These are phyloP conservation scores for Flaveria sonorensis DNA, from an alignment of 129 eudicot species.

Conservation along the genomic window DNA sequence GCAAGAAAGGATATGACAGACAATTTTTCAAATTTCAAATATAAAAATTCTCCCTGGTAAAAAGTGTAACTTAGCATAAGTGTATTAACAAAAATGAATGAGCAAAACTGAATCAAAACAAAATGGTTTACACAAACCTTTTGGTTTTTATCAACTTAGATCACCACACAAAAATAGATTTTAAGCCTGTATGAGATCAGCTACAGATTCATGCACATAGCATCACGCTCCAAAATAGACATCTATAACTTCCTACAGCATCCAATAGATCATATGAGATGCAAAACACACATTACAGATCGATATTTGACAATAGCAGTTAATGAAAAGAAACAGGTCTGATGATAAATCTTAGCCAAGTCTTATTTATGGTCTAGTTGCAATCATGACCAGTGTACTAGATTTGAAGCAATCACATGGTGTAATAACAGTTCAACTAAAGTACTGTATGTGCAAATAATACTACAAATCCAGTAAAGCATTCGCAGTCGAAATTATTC, in stretches of 20 bases:
- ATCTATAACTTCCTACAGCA: constrained; percentile 22
- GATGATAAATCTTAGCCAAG: background rate
- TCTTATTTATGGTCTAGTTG: background rate
- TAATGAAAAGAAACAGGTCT: background rate
- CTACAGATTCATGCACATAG: constrained; percentile 12
- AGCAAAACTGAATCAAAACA: background rate
- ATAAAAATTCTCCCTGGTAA: constrained; percentile 9
- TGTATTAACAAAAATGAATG: constrained; percentile 4
- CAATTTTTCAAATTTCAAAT: background rate
- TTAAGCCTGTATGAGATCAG: constrained; percentile 4
- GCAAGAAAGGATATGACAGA: background rate
- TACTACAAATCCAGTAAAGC: constrained; percentile 5
- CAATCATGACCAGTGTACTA: constrained; percentile 5
- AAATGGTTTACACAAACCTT: background rate
- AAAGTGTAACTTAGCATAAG: background rate
- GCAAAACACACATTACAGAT: constrained; percentile 1
- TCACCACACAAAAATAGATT: background rate
- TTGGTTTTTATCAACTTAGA: background rate
- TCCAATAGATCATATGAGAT: constrained; percentile 16
- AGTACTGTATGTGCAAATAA: background rate
- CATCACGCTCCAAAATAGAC: background rate
- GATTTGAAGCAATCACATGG: background rate
- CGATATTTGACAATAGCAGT: background rate
- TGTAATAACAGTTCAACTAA: background rate
- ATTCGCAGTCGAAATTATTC: constrained; percentile 2